Conservation (phyloP, 2,329 filamentous ascomycete species). For the Nannizziopsis barbatae region DNA sequence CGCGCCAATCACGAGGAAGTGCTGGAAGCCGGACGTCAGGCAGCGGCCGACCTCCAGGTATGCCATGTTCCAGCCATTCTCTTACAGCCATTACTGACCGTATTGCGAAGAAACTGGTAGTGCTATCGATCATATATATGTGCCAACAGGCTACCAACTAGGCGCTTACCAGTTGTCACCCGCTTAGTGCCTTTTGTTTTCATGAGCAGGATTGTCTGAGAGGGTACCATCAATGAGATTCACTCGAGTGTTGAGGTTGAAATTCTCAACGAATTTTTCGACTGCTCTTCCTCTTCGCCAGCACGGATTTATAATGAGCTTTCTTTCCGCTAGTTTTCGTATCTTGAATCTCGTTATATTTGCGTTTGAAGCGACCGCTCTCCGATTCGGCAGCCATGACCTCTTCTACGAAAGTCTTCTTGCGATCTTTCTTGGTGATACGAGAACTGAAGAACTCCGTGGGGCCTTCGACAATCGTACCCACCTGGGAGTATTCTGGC, state of each 20-base stretch:
- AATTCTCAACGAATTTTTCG: slow-evolving; percentile 12
- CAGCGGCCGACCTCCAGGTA: slow-evolving; percentile 54
- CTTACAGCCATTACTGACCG: slow-evolving; percentile 10
- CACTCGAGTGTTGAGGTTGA: neutral
- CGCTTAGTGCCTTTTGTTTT: neutral
- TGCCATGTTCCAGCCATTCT: slow-evolving; percentile 15
- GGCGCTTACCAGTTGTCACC: neutral
- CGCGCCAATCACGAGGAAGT: slow-evolving; percentile 57
- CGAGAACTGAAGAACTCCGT: slow-evolving; percentile 77
- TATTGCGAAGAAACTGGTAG: slow-evolving; percentile 27
- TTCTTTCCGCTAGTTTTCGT: slow-evolving; percentile 82
- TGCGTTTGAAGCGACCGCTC: slow-evolving; percentile 66
- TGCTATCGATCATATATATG: slow-evolving; percentile 24
- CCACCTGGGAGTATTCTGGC: slow-evolving; percentile 79
- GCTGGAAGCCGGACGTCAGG: slow-evolving; percentile 48
- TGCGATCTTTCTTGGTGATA: slow-evolving; percentile 75
- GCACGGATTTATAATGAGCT: slow-evolving; percentile 71
- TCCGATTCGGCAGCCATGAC: slow-evolving; percentile 57
- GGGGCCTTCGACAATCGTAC: slow-evolving; percentile 75
- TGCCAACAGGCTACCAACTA: slow-evolving; percentile 7
- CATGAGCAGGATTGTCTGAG: neutral
- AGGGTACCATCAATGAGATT: too few species aligned
- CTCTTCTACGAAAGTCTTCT: slow-evolving; percentile 77
- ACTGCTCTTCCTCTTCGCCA: slow-evolving; percentile 41
- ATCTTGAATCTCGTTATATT: slow-evolving; percentile 75